A percentile compares a stretch with the other conserved stretches of the same genome.
Conservation (phyloP, 345 rosid species). For the Arabidopsis thaliana region DNA sequence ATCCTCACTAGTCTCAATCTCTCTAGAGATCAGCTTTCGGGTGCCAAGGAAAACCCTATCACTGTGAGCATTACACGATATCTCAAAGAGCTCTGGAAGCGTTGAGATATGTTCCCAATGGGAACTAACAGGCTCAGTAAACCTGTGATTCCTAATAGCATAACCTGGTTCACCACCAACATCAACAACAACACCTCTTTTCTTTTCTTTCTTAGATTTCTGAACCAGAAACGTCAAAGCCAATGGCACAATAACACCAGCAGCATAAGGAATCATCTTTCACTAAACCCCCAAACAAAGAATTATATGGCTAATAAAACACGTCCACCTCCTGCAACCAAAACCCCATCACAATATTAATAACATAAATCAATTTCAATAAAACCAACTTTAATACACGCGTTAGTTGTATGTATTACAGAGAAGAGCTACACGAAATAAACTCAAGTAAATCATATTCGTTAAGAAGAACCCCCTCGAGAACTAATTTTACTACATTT, state of each 20-base stretch:
- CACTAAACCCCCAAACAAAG: conserved; percentile 11
- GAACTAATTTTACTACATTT: not conserved
- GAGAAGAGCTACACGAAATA: not conserved
- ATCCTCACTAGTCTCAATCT: conserved; percentile 60
- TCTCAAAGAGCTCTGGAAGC: conserved; percentile 89
- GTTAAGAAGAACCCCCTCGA: conserved; percentile 2
- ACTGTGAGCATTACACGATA: conserved; percentile 63
- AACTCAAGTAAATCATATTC: conserved; percentile 14
- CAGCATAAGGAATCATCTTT: conserved; percentile 77
- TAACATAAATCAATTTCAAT: conserved; percentile 4
- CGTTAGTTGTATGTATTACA: not conserved
- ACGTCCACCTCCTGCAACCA: conserved; percentile 16
- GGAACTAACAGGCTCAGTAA: conserved; percentile 58
- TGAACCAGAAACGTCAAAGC: conserved; percentile 65
- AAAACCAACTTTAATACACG: not conserved
- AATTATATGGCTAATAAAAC: not conserved
- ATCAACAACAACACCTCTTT: conserved; percentile 80
- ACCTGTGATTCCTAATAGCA: conserved; percentile 65
- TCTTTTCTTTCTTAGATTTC: conserved; percentile 62
- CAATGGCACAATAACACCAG: conserved; percentile 76
- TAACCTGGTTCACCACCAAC: conserved; percentile 88
- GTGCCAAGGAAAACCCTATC: conserved; percentile 79
- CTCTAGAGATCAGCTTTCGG: conserved; percentile 68
- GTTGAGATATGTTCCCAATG: conserved; percentile 82
- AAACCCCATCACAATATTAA: not conserved